phyloP scores from a whole-genome alignment of 1,284 basidiomycete species.

The Agaricales sp. region DNA sequence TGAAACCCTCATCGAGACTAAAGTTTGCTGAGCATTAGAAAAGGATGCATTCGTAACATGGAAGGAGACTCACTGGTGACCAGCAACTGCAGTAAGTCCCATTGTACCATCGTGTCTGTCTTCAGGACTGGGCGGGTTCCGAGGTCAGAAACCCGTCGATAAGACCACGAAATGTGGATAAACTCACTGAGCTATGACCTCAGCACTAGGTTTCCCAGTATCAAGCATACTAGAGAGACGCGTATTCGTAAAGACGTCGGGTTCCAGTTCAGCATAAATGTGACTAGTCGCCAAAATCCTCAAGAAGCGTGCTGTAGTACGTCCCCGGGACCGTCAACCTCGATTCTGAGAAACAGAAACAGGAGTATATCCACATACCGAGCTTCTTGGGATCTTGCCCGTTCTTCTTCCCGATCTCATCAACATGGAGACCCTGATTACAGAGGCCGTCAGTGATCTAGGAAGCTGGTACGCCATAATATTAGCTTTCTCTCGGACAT shows the following conservation, averaged over 20 bases:
- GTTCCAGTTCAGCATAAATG: slow-evolving; percentile 18
- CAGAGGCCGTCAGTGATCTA: not conserved
- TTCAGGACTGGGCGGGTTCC: slow-evolving; percentile 9
- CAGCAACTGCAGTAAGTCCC: slow-evolving; percentile 13
- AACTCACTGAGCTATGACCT: slow-evolving; percentile 11
- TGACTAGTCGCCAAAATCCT: slow-evolving; percentile 19
- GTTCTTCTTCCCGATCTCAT: slow-evolving; percentile 15
- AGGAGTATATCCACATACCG: slow-evolving; percentile 12
- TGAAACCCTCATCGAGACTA: slow-evolving; percentile 20
- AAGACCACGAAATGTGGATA: no score
- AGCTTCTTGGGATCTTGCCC: slow-evolving; percentile 16
- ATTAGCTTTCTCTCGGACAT: slow-evolving; percentile 1
- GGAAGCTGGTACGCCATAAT: not conserved
- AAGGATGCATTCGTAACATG: not conserved
- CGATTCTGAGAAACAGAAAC: not conserved
- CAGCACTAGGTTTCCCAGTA: slow-evolving; percentile 15
- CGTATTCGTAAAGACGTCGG: slow-evolving; percentile 21
- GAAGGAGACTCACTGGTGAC: slow-evolving; percentile 11
- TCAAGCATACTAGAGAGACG: slow-evolving; percentile 18
- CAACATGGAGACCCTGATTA: slow-evolving; percentile 18
- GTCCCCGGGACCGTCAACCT: not conserved
- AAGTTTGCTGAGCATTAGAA: not conserved
- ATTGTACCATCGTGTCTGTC: slow-evolving; percentile 14
- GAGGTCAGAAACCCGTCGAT: not conserved
- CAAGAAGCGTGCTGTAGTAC: slow-evolving; percentile 14